Evolutionary conservation across 352 stramenopile species (phyloP).

Genomic region (Phytophthora lateralis): DNA sequence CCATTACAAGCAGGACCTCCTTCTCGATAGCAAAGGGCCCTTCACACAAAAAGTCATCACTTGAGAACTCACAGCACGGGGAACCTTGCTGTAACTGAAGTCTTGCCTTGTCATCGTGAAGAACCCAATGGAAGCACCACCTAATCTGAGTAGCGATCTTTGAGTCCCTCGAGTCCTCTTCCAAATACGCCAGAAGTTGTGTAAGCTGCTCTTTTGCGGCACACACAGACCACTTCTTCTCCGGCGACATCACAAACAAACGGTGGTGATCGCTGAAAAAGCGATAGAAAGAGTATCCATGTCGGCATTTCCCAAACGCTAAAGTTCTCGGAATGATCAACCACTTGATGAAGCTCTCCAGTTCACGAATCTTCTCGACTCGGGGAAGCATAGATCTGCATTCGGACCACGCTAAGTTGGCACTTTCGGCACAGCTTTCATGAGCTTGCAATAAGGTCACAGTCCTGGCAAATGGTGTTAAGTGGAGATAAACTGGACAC

Average conservation of each 20-base stretch:
- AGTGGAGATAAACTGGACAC: conserved; percentile 55
- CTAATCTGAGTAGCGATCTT: conserved; percentile 45
- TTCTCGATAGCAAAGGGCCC: conserved; percentile 56
- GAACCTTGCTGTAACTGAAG: conserved; percentile 22
- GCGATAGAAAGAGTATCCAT: conserved; percentile 62
- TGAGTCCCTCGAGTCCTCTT: conserved; percentile 37
- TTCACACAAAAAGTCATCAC: conserved; percentile 36
- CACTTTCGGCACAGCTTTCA: conserved; percentile 57
- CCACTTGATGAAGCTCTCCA: conserved; percentile 73
- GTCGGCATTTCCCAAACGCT: conserved; percentile 58
- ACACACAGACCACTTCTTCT: conserved; percentile 56
- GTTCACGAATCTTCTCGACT: conserved; percentile 47
- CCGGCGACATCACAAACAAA: conserved; percentile 58
- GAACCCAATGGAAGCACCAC: conserved; percentile 45
- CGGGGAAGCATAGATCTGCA: conserved; percentile 54
- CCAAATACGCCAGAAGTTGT: conserved; percentile 62
- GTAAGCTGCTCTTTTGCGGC: conserved; percentile 30
- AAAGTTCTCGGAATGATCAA: conserved; percentile 66
- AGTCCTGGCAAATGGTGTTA: conserved; percentile 33
- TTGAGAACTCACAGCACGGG: conserved; percentile 44
- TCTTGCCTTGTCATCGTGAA: conserved; percentile 33
- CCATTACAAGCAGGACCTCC: conserved; percentile 44
- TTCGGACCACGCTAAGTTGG: conserved; percentile 71
- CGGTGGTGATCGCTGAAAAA: conserved; percentile 63
- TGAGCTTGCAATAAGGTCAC: conserved; percentile 54